A percentile compares a stretch with the other conserved stretches of the same genome.
phyloP scores from a whole-genome alignment of 2,329 filamentous ascomycete species.

The Cladosporium sp. region DNA sequence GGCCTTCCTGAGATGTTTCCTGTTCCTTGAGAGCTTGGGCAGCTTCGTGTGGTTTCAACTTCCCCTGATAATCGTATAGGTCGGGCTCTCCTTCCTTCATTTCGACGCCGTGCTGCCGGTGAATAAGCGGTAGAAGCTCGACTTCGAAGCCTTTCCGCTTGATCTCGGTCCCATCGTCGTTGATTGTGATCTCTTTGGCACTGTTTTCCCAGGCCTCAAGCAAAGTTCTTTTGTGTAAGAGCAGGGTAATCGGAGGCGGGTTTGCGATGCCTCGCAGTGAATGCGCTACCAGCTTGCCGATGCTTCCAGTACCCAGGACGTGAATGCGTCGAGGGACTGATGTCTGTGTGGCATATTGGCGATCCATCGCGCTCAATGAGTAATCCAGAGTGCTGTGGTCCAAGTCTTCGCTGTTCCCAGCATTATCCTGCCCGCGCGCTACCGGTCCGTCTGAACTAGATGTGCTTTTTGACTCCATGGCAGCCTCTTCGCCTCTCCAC shows the following conservation, averaged over 20 bases:
- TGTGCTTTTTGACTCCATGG: conserved; percentile 17
- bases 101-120: conserved; percentile 33
- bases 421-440: conserved; percentile 3
- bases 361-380: conserved; percentile 22
- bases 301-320: conserved; percentile 73
- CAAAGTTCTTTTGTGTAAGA: conserved; percentile 58
- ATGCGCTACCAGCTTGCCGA: conserved; percentile 74
- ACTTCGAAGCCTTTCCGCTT: conserved; percentile 40
- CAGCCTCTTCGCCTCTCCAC: conserved; percentile 17
- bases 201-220: conserved; percentile 45
- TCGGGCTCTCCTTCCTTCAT: conserved; percentile 15
- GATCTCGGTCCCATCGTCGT: conserved; percentile 37
- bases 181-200: conserved; percentile 43
- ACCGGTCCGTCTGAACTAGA: neutral
- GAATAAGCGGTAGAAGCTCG: conserved; percentile 36
- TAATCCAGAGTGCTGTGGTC: neutral
- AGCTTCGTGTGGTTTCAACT: conserved; percentile 26
- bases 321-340: conserved; percentile 55
- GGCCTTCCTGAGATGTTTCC: conserved; percentile 3
- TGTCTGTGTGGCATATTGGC: conserved; percentile 24
- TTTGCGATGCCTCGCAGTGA: conserved; percentile 58
- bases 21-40: conserved; percentile 11
- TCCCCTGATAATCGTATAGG: conserved; percentile 21
- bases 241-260: conserved; percentile 69
- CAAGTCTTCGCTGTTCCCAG: neutral